Evolutionary conservation across 2,329 filamentous ascomycete genomes (phyloP), one percentile per base, ranked within the genome.

Genomic region (Sporothrix pallida): DNA sequence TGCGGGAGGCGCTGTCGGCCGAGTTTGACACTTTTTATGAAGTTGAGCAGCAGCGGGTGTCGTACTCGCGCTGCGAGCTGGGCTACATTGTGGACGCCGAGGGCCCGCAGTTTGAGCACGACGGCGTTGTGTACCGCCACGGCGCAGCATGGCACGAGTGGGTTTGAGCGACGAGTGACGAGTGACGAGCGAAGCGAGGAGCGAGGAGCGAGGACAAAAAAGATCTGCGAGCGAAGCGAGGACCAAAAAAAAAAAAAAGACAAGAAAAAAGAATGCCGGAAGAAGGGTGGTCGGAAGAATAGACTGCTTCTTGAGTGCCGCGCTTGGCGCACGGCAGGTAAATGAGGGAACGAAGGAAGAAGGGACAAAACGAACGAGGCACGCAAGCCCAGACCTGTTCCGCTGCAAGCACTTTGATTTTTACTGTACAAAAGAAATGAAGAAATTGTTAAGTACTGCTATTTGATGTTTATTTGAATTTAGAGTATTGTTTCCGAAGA

Each of bases 61-160:
- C 80, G 3, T 91, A 87, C 75, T 81, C 82, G 0, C 83, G 83
- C 13, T 91, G 89, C 77, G 86, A 87, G 76, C 73, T 82, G 26
- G 90, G 89, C 1, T 89, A 91, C 76, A 81, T 90, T 46, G 56
- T 87, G 0, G 83, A 84, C 46, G 85, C 86, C 2, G 89, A 91
- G 78, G 89, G 89, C 0, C 86, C 86, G 2, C 85, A 87, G 74
- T 82, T 79, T 75, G 78, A 80, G 74, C 77, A 56, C 70, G 78
- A 80, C 26, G 80, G 79, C 15, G 26, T 78, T 3, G 77, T 78
- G 4, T 80, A 78, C 65, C 76, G 79, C 0, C 72, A 79, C 44
- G 78, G 79, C 1, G 72, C 71, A 2, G 58, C 74, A 8, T 81
- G 79, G 79, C 75, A 78, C 46, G 76, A 80, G 71, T 80, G 79